Evolutionary conservation across 768 basidiomycete species (phyloP).

Genomic region (Trametes cubensis): DNA sequence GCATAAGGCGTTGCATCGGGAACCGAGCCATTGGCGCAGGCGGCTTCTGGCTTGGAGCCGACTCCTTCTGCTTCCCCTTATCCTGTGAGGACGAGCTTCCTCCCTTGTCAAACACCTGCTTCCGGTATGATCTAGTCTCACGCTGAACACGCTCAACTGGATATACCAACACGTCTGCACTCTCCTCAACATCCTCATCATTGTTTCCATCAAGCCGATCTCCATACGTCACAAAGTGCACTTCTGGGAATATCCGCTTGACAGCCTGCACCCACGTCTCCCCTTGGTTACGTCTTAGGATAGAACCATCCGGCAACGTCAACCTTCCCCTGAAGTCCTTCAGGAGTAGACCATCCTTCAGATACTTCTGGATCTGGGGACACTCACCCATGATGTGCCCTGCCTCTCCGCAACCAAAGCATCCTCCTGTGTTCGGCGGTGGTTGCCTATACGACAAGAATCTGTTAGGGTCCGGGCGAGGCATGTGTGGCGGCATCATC

Average conservation of each 20-base stretch:
- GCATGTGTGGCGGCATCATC: slow-evolving; percentile 10
- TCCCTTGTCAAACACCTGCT: slow-evolving; percentile 1
- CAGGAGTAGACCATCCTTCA: slow-evolving; percentile 13
- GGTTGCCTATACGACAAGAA: neutral
- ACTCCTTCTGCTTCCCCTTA: neutral
- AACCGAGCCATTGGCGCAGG: neutral
- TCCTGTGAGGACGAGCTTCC: neutral
- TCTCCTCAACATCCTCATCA: neutral
- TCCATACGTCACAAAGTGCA: neutral
- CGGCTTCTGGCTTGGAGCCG: neutral
- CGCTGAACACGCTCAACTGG: neutral
- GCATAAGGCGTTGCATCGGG: slow-evolving; percentile 3
- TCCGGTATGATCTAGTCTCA: neutral
- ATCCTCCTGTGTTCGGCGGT: neutral
- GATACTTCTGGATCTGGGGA: slow-evolving; percentile 1
- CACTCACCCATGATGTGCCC: slow-evolving; percentile 13
- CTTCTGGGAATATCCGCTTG: neutral
- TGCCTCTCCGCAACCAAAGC: slow-evolving; percentile 18
- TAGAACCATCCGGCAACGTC: slow-evolving; percentile 2
- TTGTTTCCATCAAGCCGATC: neutral
- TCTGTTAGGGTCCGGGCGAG: neutral
- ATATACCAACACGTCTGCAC: neutral
- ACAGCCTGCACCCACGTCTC: slow-evolving; percentile 12
- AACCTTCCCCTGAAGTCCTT: slow-evolving; percentile 1
- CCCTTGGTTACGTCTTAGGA: neutral